These are phyloP conservation scores for Raffaelea ambrosiae DNA, from an alignment of 2,329 filamentous ascomycete species.

Conservation along the genomic window DNA sequence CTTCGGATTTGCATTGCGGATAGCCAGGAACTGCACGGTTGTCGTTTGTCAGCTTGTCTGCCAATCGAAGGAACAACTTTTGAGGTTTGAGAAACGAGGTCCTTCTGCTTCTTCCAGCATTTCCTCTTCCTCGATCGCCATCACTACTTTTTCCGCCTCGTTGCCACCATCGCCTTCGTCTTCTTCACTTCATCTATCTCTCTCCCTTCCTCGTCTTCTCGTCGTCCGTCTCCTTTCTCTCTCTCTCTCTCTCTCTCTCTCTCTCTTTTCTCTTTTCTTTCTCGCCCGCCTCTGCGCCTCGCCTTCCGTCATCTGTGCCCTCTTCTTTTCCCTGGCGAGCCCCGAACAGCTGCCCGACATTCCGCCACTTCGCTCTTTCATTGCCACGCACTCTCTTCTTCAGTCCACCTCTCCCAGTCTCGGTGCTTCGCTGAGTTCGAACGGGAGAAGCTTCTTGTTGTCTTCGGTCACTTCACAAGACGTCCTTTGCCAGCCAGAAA, in stretches of 20 bases:
- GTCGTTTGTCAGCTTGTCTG: not conserved
- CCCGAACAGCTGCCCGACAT: not conserved
- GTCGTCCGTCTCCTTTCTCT: not conserved
- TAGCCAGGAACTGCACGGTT: no score
- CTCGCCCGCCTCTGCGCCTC: constrained; percentile 4
- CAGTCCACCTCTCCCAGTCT: constrained; percentile 4
- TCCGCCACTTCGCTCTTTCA: constrained; percentile 8
- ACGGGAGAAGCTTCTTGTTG: not conserved
- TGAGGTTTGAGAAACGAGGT: not conserved
- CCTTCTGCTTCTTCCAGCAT: constrained; percentile 1
- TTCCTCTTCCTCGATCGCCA: not conserved
- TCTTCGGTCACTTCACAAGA: constrained; percentile 8
- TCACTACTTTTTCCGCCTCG: not conserved
- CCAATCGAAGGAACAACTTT: not conserved
- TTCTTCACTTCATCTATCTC: not conserved
- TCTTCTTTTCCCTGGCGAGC: constrained; percentile 5
- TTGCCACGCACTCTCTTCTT: not conserved
- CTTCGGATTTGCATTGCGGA: not conserved
- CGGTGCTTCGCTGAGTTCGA: no score
- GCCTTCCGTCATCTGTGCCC: constrained; percentile 1
- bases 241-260: not conserved
- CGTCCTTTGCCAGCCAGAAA: not conserved
- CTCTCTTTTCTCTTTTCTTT: not conserved
- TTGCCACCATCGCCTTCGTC: not conserved
- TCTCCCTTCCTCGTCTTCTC: not conserved